Evolutionary conservation across 192 early-diverging fungal species (phyloP).

Genomic region (Kickxella alabastrina): DNA sequence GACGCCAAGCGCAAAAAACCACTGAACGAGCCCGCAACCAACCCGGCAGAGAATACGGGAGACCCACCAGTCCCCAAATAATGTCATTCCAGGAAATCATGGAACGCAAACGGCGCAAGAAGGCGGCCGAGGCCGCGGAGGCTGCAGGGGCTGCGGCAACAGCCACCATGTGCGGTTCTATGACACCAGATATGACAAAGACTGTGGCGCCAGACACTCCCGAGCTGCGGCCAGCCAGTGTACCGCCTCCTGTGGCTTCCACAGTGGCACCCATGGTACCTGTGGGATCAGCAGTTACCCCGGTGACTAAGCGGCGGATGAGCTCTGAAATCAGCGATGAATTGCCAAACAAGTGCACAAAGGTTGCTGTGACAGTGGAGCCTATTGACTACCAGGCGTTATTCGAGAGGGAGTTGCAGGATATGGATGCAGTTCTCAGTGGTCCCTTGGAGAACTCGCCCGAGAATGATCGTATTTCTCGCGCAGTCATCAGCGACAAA

Average conservation of each 20-base stretch:
- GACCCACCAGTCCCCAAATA: too few species aligned
- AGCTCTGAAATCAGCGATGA: constrained; percentile 16
- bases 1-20: too few species aligned
- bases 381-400: constrained; percentile 25
- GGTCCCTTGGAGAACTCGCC: constrained; percentile 38
- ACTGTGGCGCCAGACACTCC: neutral
- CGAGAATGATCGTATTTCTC: constrained; percentile 23
- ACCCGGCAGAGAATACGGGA: too few species aligned
- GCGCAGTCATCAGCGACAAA: constrained; percentile 14
- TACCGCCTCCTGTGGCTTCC: neutral
- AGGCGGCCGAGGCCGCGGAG: constrained; percentile 3
- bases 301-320: constrained; percentile 2
- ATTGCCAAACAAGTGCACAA: constrained; percentile 21
- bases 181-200: too few species aligned
- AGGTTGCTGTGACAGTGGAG: neutral
- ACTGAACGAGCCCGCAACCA: too few species aligned
- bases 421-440: constrained; percentile 20
- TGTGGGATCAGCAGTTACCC: neutral
- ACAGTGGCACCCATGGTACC: too few species aligned
- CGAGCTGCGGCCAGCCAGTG: neutral
- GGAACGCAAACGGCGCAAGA: constrained; percentile 33
- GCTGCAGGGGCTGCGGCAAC: neutral
- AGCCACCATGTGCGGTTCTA: neutral
- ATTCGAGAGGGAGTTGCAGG: constrained; percentile 34
- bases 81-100: constrained; percentile 41